Base-by-base conservation (phyloP, 2,329 filamentous ascomycete genomes). In the Arthrobotrys musiformis region DNA sequence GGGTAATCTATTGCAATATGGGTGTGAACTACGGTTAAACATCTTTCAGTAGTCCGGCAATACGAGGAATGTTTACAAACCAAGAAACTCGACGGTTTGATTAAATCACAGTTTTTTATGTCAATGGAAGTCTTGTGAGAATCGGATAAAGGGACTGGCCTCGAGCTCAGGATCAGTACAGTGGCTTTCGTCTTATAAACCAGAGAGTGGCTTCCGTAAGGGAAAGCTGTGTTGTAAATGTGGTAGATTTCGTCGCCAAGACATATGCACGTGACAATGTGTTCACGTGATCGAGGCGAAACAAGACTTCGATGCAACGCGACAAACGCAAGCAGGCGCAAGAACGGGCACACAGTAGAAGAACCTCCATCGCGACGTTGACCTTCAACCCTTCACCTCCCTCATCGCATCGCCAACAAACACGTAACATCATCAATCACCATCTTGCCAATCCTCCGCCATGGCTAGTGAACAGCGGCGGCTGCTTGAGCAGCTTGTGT, bases 401-500 rank as follows among this genome's bases (percentile, higher is more conserved):
- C 9, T 17, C 35, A 33, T 17, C 30, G 30, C 35, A 35, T 30
- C 22, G 11, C 9, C 8, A 37, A 8, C 58, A 19, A 7, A 17
- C 8, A 42, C 5, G 4, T 8, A 42, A 42, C 28, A 22, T 13
- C 4, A 9, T 15, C n/a, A n/a, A n/a, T n/a, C n/a, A 5, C 6
- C 17, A 1, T 24, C 42, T 46, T 13, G 26, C 11, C n/a, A 4
- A 56, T 24, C 11, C 8, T 28, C 61, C 40, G 30, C 28, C 54
- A 78, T 78, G 74, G 74, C 74, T 24, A 72, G 68, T 48, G 95
- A 99, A 90, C 94, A 97, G 86, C 90, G 95, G 83, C 97, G 97
- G 89, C 91, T 98, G 88, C 92, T 99, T 69, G 95, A 98, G 90
- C 95, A 99, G 89, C 88, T 91, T 81, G 90, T 68, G 68, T 5